phyloP scores from a whole-genome alignment of 2,329 filamentous ascomycete genomes.

The Botryotinia convoluta region DNA sequence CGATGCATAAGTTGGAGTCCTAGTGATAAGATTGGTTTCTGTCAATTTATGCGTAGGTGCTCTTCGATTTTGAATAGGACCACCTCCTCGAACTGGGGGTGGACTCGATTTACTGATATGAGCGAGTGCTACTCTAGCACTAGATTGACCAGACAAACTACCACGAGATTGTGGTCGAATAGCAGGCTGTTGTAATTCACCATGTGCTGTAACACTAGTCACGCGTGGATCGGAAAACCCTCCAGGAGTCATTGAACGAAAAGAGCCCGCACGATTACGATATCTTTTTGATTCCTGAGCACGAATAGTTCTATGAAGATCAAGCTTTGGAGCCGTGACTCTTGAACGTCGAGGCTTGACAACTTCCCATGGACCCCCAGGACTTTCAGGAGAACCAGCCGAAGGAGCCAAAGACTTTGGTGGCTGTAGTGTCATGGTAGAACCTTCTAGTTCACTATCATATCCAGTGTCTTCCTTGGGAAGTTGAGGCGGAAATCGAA shows the following conservation, averaged over 20 bases:
- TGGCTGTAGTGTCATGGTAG: slow-evolving; percentile 26
- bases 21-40: slow-evolving; percentile 28
- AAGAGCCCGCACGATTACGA: slow-evolving; percentile 46
- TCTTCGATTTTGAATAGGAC: slow-evolving; percentile 34
- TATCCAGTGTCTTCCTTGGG: slow-evolving; percentile 33
- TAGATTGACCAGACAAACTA: slow-evolving; percentile 34
- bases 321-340: slow-evolving; percentile 30
- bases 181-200: slow-evolving; percentile 26
- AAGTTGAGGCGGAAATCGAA: slow-evolving; percentile 24
- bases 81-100: slow-evolving; percentile 35
- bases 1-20: slow-evolving; percentile 38
- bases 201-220: slow-evolving; percentile 32
- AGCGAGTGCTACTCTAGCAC: slow-evolving; percentile 46
- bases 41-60: slow-evolving; percentile 24
- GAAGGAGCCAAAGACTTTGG: background rate
- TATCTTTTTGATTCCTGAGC: slow-evolving; percentile 43
- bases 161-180: slow-evolving; percentile 29
- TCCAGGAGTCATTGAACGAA: slow-evolving; percentile 41
- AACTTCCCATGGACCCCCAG: slow-evolving; percentile 32
- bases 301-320: slow-evolving; percentile 44
- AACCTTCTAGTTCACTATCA: slow-evolving; percentile 34
- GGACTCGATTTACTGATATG: slow-evolving; percentile 44
- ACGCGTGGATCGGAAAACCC: slow-evolving; percentile 29
- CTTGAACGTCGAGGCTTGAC: slow-evolving; percentile 23
- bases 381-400: slow-evolving; percentile 17